Conservation (phyloP, 495 filamentous ascomycete species). For the Xanthoparmelia taractica region DNA sequence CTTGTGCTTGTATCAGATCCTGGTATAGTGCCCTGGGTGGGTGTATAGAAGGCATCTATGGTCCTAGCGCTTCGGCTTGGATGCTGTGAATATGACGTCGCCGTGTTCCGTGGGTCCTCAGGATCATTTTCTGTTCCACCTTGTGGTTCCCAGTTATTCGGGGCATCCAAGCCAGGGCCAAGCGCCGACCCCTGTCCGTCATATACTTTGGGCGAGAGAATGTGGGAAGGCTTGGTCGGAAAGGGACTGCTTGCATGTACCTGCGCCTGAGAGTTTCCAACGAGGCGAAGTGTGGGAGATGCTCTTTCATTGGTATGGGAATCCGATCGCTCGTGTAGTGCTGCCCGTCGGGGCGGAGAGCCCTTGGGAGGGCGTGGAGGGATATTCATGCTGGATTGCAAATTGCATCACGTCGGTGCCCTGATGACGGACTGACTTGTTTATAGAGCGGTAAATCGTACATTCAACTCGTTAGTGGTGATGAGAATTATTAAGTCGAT, state of each 20-base stretch:
- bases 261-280: slow-evolving; percentile 34
- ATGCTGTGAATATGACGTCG: neutral
- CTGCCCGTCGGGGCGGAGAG: slow-evolving; percentile 34
- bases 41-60: neutral
- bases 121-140: neutral
- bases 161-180: slow-evolving; percentile 14
- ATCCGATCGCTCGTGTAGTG: slow-evolving; percentile 46
- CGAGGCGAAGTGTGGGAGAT: slow-evolving; percentile 31
- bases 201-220: slow-evolving; percentile 38
- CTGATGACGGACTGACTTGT: neutral
- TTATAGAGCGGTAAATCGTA: neutral
- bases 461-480: neutral
- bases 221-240: slow-evolving; percentile 47
- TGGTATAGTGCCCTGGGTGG: neutral
- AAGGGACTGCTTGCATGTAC: slow-evolving; percentile 42
- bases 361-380: slow-evolving; percentile 22
- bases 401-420: slow-evolving; percentile 20
- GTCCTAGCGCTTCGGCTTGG: neutral
- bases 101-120: slow-evolving; percentile 1
- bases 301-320: slow-evolving; percentile 43
- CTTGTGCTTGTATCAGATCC: slow-evolving; percentile 10
- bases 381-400: slow-evolving; percentile 25
- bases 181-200: slow-evolving; percentile 9
- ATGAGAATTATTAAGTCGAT: neutral
- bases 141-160: neutral